Conservation (phyloP, 1,284 basidiomycete species). For the Vanrija pseudolonga region DNA sequence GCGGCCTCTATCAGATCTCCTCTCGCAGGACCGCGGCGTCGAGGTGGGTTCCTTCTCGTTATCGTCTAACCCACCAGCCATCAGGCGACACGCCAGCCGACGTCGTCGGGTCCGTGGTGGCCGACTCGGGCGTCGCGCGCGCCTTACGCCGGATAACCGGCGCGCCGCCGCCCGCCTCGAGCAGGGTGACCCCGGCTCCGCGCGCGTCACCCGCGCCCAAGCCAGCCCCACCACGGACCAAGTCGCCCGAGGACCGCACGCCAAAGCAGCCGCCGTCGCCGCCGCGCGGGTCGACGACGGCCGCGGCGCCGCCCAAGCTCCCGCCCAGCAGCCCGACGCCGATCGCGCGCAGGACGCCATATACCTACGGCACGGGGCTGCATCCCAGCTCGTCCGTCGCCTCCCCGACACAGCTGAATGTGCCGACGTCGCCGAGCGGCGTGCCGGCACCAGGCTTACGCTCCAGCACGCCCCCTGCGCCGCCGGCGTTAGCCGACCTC, state of each 20-base stretch:
- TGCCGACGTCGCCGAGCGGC: not conserved
- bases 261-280: constrained; percentile 6
- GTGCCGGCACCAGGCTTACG: not conserved
- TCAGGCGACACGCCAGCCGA: not conserved
- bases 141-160: constrained; percentile 11
- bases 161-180: constrained; percentile 4
- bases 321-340: constrained; percentile 16
- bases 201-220: not conserved
- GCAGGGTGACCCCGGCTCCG: constrained; percentile 7
- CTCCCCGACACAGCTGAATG: not conserved
- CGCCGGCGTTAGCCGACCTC: too few relatives aligned
- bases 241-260: constrained; percentile 5
- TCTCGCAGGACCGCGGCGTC: constrained; percentile 20
- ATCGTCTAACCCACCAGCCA: not conserved
- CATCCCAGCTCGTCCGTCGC: not conserved
- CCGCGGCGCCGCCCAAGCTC: not conserved
- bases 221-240: not conserved
- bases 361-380: constrained; percentile 7
- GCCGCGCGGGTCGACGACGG: not conserved
- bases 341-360: not conserved
- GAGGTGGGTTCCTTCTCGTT: constrained; percentile 1
- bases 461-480: not conserved
- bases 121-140: constrained; percentile 11
- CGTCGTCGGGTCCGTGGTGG: constrained; percentile 9
- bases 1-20: constrained; percentile 20